Conservation (phyloP, 139 green algal genomes). For the Ettlia oleoabundans region DNA sequence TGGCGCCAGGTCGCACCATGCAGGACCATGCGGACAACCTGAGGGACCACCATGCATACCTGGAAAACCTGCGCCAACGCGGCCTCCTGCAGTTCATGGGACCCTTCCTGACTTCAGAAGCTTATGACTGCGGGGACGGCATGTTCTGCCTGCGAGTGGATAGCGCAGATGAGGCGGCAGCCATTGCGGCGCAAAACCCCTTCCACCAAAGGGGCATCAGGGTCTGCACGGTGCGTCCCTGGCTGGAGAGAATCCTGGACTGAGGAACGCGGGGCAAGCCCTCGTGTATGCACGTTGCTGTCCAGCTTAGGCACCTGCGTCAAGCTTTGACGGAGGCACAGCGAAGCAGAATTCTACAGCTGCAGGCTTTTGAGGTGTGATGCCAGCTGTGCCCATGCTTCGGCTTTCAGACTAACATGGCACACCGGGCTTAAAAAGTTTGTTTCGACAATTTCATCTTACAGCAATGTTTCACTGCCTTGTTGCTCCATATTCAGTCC, state of each 20-base stretch:
- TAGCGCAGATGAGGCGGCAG: background rate
- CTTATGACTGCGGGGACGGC: constrained; percentile 16
- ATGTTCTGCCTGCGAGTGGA: constrained; percentile 18
- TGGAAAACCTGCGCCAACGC: background rate
- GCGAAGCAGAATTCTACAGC: too few relatives aligned
- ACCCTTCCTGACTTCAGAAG: constrained; percentile 11
- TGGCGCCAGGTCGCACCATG: constrained; percentile 13
- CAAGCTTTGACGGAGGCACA: too few relatives aligned
- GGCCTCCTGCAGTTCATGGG: constrained; percentile 21
- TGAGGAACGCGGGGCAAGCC: too few relatives aligned
- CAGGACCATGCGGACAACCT: constrained; percentile 10
- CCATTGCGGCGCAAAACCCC: constrained; percentile 6
- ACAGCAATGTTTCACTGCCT: too few relatives aligned
- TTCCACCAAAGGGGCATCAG: constrained; percentile 14
- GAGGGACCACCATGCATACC: constrained; percentile 8
- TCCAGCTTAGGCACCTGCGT: too few relatives aligned
- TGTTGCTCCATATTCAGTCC: too few relatives aligned
- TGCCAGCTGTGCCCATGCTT: too few relatives aligned
- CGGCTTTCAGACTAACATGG: too few relatives aligned
- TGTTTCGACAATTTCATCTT: too few relatives aligned
- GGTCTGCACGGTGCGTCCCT: background rate
- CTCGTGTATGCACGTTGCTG: too few relatives aligned
- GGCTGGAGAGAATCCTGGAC: constrained; percentile 22
- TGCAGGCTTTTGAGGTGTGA: too few relatives aligned
- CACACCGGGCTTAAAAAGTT: too few relatives aligned